Conservation (phyloP, 805 yeast species). For the Barnettozyma salicaria region DNA sequence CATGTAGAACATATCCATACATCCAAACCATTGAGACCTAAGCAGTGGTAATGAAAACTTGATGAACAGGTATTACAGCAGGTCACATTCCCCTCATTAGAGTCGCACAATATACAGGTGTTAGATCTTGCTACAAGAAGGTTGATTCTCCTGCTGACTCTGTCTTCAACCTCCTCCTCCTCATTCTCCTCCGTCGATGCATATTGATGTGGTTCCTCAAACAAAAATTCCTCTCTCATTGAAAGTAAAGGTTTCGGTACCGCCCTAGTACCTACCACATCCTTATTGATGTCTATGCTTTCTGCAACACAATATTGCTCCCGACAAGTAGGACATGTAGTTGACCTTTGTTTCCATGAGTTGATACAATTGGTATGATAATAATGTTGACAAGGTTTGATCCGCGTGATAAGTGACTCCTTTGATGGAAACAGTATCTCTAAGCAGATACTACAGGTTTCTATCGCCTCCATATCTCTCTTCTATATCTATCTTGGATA, state of each 20-base stretch:
- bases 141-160: constrained; percentile 17
- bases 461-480: constrained; percentile 12
- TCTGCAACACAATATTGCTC: constrained; percentile 36
- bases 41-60: constrained; percentile 36
- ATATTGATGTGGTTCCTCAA: constrained; percentile 10
- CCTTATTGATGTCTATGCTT: constrained; percentile 22
- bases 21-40: constrained; percentile 27
- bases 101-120: constrained; percentile 23
- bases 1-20: constrained; percentile 50
- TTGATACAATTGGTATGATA: constrained; percentile 54
- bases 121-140: constrained; percentile 20
- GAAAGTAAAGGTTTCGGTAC: constrained; percentile 13
- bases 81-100: constrained; percentile 14
- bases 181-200: constrained; percentile 7
- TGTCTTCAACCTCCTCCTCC: constrained; percentile 8
- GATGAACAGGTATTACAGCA: constrained; percentile 33
- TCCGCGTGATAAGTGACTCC: constrained; percentile 22
- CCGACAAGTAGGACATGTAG: constrained; percentile 60
- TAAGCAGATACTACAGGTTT: constrained; percentile 58
- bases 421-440: constrained; percentile 30
- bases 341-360: constrained; percentile 52
- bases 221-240: constrained; percentile 16
- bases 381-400: constrained; percentile 45
- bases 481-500: not conserved
- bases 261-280: constrained; percentile 7